These are phyloP conservation scores for Pilatotrama ljubarskyi DNA, from an alignment of 768 basidiomycete genomes.

Conservation along the genomic window DNA sequence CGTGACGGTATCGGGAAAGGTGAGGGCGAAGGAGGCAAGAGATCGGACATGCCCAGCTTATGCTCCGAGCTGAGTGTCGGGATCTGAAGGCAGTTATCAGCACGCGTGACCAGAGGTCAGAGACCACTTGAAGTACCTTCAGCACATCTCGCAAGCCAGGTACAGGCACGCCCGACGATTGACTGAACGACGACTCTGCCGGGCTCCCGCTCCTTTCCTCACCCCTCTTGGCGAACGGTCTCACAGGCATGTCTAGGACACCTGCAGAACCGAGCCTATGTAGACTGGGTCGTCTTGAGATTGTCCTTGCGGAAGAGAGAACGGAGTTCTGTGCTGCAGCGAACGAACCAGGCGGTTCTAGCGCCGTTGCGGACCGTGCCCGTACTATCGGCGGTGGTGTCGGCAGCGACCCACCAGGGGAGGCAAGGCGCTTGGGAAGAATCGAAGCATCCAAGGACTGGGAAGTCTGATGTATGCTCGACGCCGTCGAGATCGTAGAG, in stretches of 20 bases:
- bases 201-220: slow-evolving; percentile 53
- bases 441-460: slow-evolving; percentile 53
- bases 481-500: slow-evolving; percentile 28
- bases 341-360: slow-evolving; percentile 19
- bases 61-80: slow-evolving; percentile 70
- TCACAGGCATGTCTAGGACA: slow-evolving; percentile 53
- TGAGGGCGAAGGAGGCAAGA: slow-evolving; percentile 71
- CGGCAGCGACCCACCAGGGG: slow-evolving; percentile 35
- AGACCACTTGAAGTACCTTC: slow-evolving; percentile 47
- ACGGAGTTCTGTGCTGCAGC: slow-evolving; percentile 11
- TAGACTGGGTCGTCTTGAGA: slow-evolving; percentile 37
- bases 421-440: slow-evolving; percentile 25
- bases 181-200: slow-evolving; percentile 27
- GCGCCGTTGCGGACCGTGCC: slow-evolving; percentile 36
- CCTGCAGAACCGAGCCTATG: slow-evolving; percentile 54
- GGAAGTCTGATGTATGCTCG: slow-evolving; percentile 52
- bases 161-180: slow-evolving; percentile 25
- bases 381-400: slow-evolving; percentile 32
- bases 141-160: slow-evolving; percentile 73
- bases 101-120: not conserved
- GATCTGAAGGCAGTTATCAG: slow-evolving; percentile 40
- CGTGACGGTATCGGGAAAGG: slow-evolving; percentile 39
- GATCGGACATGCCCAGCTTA: slow-evolving; percentile 64
- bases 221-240: slow-evolving; percentile 43
- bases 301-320: slow-evolving; percentile 14